Percentiles rank a stretch among this genome's conserved stretches.
Evolutionary conservation across 2,329 filamentous ascomycete genomes (phyloP).

Genomic region (Coniochaeta sp.): DNA sequence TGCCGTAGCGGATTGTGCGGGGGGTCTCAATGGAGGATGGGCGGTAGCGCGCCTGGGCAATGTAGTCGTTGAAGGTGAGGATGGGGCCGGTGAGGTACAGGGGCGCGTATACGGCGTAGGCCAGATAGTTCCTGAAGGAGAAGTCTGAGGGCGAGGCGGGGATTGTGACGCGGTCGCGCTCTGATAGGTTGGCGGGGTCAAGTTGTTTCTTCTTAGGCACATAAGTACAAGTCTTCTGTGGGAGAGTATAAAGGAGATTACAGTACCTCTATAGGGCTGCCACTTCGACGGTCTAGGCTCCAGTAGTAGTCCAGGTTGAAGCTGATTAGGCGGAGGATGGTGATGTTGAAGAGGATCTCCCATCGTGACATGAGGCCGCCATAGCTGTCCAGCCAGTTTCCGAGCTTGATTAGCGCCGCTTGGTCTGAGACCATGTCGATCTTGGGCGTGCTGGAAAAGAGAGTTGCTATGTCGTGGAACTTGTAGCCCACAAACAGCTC

Average conservation of each 20-base stretch:
- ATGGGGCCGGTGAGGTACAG: constrained; percentile 91
- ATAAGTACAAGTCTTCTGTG: constrained; percentile 42
- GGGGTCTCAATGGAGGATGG: constrained; percentile 60
- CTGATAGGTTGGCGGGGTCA: constrained; percentile 78
- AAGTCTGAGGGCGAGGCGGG: constrained; percentile 67
- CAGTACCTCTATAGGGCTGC: constrained; percentile 71
- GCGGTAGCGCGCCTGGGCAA: constrained; percentile 73
- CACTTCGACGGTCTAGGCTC: constrained; percentile 59
- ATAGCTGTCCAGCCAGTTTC: constrained; percentile 65
- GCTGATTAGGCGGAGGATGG: constrained; percentile 83
- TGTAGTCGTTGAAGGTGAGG: constrained; percentile 96
- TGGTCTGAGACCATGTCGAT: constrained; percentile 21
- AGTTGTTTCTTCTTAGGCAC: constrained; percentile 91
- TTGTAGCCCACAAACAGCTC: constrained; percentile 75
- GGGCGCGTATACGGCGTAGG: constrained; percentile 84
- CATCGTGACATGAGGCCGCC: constrained; percentile 82
- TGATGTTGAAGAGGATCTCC: constrained; percentile 98
- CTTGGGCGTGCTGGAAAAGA: constrained; percentile 32
- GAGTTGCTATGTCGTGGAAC: constrained; percentile 53
- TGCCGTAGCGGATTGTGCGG: constrained; percentile 71
- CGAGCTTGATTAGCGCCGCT: constrained; percentile 49
- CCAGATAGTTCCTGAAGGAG: constrained; percentile 78
- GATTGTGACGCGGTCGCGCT: constrained; percentile 75
- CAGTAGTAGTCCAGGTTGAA: constrained; percentile 98
- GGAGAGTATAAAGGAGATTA: background rate